Base-by-base conservation (phyloP, 345 rosid genomes). In the Ceriops zippeliana region DNA sequence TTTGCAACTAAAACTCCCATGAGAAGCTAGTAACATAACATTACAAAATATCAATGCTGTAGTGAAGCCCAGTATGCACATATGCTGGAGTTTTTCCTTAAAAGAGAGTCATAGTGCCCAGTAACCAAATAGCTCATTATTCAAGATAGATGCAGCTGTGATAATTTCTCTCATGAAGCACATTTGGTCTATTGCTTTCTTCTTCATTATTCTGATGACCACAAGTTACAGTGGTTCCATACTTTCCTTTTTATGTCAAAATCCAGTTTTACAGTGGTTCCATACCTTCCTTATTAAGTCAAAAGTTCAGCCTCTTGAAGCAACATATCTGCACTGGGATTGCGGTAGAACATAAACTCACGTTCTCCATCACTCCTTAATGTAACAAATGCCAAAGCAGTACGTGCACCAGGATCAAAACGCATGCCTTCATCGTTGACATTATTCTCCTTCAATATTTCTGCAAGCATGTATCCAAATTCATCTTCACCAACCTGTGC, bases 271-370 rank as follows among this genome's bases (percentile, higher is more conserved):
- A 20, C 35, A 61, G 49, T 17, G 20, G 49, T 31, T 38, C 20
- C 61, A 35, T 75, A 93, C 99, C 97, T 95, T 95, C 58, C 61
- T 87, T 49, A 22, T 22, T 22, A 91, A 78, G 80, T 91, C 82
- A 65, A 83, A 57, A 95, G 91, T 83, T 95, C 96, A 62, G 78
- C 76, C 76, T 86, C 97, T 71, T 74, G 75, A 65, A 95, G 89
- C 78, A 95, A 72, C 99, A 95, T 95, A 76, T 95, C 99, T 2
- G 97, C 97, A 75, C 99, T 91, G 3, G 99, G 99, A 73, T 95
- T 95, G 37, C 99, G 89, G 66, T 95, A 95, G 72, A 91, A 95
- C 97, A 95, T 95, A 82, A 95, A 95, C 62, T 95, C 99, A 3
- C 96, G 92, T 75, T 95, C 99, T 49, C 99, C 99, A 63, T 91